These are phyloP conservation scores for Cicer arietinum DNA, from an alignment of 306 rosid genomes.

Conservation along the genomic window DNA sequence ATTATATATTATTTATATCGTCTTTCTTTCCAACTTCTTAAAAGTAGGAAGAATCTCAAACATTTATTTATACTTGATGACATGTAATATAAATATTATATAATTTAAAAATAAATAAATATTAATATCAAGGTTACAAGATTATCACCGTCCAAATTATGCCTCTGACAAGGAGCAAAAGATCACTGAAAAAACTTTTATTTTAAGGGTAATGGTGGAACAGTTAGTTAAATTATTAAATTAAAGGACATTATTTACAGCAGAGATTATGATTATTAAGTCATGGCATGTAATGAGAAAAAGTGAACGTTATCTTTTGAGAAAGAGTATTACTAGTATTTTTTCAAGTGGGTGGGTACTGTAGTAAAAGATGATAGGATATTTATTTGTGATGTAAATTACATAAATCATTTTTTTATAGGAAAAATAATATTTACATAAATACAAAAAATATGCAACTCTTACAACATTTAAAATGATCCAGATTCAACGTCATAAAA, in stretches of 20 bases:
- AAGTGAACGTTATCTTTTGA: not conserved
- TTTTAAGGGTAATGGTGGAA: constrained; percentile 12
- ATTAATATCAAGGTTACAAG: constrained; percentile 4
- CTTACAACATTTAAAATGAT: too few species aligned
- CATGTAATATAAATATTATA: constrained; percentile 12
- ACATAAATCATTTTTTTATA: too few species aligned
- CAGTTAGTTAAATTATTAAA: not conserved
- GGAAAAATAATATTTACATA: too few species aligned
- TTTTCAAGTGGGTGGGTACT: too few species aligned
- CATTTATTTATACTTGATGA: constrained; percentile 21
- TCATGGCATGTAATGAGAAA: constrained; percentile 24
- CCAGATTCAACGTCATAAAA: too few species aligned
- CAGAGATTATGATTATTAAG: constrained; percentile 17
- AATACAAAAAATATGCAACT: too few species aligned
- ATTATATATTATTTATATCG: not conserved
- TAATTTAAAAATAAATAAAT: not conserved
- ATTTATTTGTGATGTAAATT: too few species aligned
- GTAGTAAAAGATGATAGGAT: too few species aligned
- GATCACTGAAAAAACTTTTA: constrained; percentile 5
- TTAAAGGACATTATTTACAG: constrained; percentile 8
- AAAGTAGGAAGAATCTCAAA: constrained; percentile 28
- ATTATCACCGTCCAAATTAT: constrained; percentile 44
- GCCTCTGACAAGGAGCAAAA: constrained; percentile 37
- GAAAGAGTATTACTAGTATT: too few species aligned
- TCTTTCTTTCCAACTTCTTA: not conserved